Percentiles rank a stretch among this genome's conserved stretches.
Conservation (phyloP, 1,284 basidiomycete species). For the Mycosarcoma maydis region DNA sequence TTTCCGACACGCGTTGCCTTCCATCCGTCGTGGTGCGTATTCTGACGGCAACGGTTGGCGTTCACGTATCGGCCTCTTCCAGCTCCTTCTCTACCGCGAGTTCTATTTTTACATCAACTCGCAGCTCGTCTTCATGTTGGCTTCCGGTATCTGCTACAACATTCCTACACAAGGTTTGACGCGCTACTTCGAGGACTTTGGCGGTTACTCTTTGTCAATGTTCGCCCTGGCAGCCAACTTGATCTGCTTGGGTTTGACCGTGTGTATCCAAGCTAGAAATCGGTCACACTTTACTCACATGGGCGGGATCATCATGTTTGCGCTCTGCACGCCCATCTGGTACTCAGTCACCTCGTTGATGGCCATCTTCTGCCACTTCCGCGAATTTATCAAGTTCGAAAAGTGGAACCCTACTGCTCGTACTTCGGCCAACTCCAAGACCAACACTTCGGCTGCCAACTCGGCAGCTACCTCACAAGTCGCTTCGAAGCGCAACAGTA, state of each 20-base stretch:
- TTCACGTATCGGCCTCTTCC: slow-evolving; percentile 52
- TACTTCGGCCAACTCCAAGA: slow-evolving; percentile 27
- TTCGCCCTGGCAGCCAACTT: slow-evolving; percentile 51
- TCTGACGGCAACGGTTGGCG: slow-evolving; percentile 48
- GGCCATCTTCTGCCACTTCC: slow-evolving; percentile 58
- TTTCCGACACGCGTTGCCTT: slow-evolving; percentile 51
- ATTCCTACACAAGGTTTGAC: slow-evolving; percentile 38
- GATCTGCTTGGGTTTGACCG: slow-evolving; percentile 41
- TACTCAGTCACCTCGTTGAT: slow-evolving; percentile 49
- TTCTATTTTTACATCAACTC: slow-evolving; percentile 57
- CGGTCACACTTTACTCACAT: slow-evolving; percentile 45
- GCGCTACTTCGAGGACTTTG: slow-evolving; percentile 49
- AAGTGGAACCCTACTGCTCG: slow-evolving; percentile 53
- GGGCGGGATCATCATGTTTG: slow-evolving; percentile 45
- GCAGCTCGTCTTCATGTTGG: slow-evolving; percentile 49
- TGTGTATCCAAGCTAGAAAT: slow-evolving; percentile 53
- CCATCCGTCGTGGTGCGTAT: slow-evolving; percentile 52
- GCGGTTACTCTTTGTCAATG: slow-evolving; percentile 44
- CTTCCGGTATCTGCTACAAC: slow-evolving; percentile 47
- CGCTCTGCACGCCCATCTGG: slow-evolving; percentile 48
- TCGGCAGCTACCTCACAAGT: slow-evolving; percentile 13
- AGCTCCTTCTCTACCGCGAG: slow-evolving; percentile 55
- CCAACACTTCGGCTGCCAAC: slow-evolving; percentile 16
- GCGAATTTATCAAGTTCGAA: slow-evolving; percentile 57
- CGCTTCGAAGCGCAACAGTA: slow-evolving; percentile 24